These are phyloP conservation scores for Pelargonium australe DNA, from an alignment of 441 rosid species.

Conservation along the genomic window DNA sequence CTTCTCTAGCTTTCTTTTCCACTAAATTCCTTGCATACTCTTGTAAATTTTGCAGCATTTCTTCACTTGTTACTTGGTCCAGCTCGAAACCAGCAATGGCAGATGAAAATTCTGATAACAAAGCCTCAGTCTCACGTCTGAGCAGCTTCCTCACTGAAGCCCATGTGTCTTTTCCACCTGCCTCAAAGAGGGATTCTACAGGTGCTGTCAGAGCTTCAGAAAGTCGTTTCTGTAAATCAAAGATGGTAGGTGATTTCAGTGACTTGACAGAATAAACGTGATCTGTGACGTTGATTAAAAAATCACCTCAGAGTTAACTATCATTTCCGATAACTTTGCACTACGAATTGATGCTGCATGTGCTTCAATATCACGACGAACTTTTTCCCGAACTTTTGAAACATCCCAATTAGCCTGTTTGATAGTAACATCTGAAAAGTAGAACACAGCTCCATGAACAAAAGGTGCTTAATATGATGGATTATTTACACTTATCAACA, in stretches of 20 bases:
- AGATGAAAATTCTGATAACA: constrained; percentile 40
- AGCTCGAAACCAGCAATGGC: constrained; percentile 61
- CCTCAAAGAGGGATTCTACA: constrained; percentile 56
- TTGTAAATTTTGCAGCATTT: constrained; percentile 43
- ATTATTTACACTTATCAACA: not conserved
- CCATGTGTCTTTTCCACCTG: constrained; percentile 64
- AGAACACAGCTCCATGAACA: constrained; percentile 11
- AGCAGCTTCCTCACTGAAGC: constrained; percentile 66
- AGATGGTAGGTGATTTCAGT: constrained; percentile 11
- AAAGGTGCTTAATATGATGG: not conserved
- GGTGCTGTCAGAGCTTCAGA: constrained; percentile 47
- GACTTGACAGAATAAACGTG: not conserved
- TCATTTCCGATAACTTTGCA: constrained; percentile 52
- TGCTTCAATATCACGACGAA: constrained; percentile 53
- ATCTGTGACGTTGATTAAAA: constrained; percentile 8
- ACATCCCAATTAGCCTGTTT: constrained; percentile 65
- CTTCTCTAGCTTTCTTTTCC: constrained; percentile 68
- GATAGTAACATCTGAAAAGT: constrained; percentile 52
- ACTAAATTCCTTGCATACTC: constrained; percentile 57
- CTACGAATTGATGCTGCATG: constrained; percentile 38
- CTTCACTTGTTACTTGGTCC: constrained; percentile 36
- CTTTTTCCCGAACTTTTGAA: constrained; percentile 53
- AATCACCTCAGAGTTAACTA: constrained; percentile 48
- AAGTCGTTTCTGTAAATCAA: constrained; percentile 49
- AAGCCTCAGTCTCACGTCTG: constrained; percentile 45